These are phyloP conservation scores for Sideroxylon spinosum DNA, from an alignment of 179 eudicot species.

Conservation along the genomic window DNA sequence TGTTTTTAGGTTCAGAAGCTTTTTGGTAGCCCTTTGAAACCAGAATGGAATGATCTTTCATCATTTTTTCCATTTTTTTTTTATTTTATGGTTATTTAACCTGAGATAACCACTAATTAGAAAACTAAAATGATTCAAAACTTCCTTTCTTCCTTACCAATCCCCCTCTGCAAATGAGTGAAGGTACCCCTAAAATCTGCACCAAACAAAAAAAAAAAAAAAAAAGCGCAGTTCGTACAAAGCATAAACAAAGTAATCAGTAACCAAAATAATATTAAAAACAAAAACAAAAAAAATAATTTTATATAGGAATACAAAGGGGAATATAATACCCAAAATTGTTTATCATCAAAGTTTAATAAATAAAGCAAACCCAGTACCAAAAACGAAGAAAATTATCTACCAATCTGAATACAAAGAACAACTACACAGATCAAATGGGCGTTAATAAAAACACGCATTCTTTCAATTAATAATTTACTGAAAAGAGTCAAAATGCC, in stretches of 20 bases:
- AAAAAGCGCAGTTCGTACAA: no score
- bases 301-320: neutral
- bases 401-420: conserved; percentile 28
- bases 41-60: conserved; percentile 57
- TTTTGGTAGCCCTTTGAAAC: conserved; percentile 50
- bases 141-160: conserved; percentile 9
- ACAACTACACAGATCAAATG: conserved; percentile 16
- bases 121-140: conserved; percentile 4
- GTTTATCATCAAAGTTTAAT: neutral
- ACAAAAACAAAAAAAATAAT: neutral
- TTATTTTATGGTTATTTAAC: no score
- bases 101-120: conserved; percentile 8
- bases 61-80: conserved; percentile 32
- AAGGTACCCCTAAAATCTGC: conserved; percentile 10
- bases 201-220: neutral
- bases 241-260: neutral
- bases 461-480: conserved; percentile 1
- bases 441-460: conserved; percentile 11
- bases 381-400: neutral
- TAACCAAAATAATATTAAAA: neutral
- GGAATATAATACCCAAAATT: conserved; percentile 7
- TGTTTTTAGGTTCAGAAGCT: conserved; percentile 44
- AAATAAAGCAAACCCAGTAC: conserved; percentile 13
- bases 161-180: conserved; percentile 19
- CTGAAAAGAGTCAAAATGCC: neutral